Base-by-base conservation (phyloP, 2,329 filamentous ascomycete genomes). In the Fusarium liriodendri region DNA sequence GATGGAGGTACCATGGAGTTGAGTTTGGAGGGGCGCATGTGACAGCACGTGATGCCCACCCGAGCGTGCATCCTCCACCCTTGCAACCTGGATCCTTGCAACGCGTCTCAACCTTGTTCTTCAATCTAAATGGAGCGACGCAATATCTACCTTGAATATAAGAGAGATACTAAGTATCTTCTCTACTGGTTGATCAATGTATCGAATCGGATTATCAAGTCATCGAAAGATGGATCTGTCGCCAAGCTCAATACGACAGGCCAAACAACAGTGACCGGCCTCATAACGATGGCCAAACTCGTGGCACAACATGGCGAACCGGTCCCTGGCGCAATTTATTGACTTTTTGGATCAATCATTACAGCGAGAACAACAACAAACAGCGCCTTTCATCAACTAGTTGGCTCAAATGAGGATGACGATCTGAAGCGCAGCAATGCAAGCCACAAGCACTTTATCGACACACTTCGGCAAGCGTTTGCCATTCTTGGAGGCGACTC, bases 361-460 rank as follows among this genome's bases (percentile, higher is more conserved):
- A 20, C 79, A 13, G 82, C 83, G 6, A 74, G 84, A 22, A 78
- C 77, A 1, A 64, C 76, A 6, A 71, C 74, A 20, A 75, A 81
- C 64, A 59, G 54, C 13, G 63, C 72, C 3, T 86, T 84, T 62
- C 76, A 82, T 50, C 78, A 80, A 58, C 67, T 83, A 11, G 79
- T 78, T 35, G 76, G 77, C 8, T 63, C 74, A 8, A 79, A 78
- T 27, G 77, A 79, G 6, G 82, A 84, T 45, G 79, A 80, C 6
- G 81, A 83, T 9, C 11, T 68, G 5, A 74, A 84, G 59, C 77
- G 75, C 57, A 84, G 81, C 65, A 86, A 86, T 67, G 69, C 65
- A 3, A 79, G 79, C 1, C 84, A 87, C 71, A 83, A 83, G 52
- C 71, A 80, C 40, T 87, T 86, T 70, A 86, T 87, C 61, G 80